Base-by-base conservation (phyloP, 345 rosid genomes). In the Dipteronia sinensis region DNA sequence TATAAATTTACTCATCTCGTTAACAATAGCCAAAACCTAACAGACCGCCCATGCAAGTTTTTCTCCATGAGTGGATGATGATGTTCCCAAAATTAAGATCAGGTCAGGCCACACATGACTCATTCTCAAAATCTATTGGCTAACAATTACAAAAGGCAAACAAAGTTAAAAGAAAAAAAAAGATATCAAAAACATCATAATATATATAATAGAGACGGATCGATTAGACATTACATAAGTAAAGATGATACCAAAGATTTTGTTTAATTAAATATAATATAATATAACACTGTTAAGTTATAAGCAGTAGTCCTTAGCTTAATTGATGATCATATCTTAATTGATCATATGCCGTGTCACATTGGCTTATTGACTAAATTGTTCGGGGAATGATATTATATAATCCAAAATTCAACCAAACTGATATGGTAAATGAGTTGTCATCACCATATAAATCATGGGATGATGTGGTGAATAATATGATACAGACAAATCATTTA, bases 241-340 rank as follows among this genome's bases (percentile, higher is more conserved):
- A 85, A 89, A 83, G 78, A 76, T 77, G 82, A 76, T 71, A 80
- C 75, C 7, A 72, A 59, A 71, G 81, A 65, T 82, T 69, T 79
- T 82, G 77, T 81, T 74, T 19, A 69, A 58, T 71, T 34, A 76
- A 10, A n/a, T 40, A 40, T 67, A 17, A 19, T 42, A 64, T 62
- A 51, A 34, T 38, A 22, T n/a, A 71, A 51, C 44, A 73, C 29
- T 71, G 59, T 74, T 64, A 29, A 17, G 29, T 73, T 74, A 70
- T 22, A 22, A 47, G 59, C 31, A 42, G 10, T 9, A 49, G 22
- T 5, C 20, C 53, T 31, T 3, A 31, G 6, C 38, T 31, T 31
- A 31, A 31, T 31, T 31, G 4, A 29, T 42, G 25, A 70, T 74
- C 49, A 27, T 27, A 27, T 0, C 27, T 27, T 27, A 27, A 27